Evolutionary conservation across 2,329 filamentous ascomycete genomes (phyloP), one percentile per base, ranked within the genome.

Genomic region (Xylaria sp.): DNA sequence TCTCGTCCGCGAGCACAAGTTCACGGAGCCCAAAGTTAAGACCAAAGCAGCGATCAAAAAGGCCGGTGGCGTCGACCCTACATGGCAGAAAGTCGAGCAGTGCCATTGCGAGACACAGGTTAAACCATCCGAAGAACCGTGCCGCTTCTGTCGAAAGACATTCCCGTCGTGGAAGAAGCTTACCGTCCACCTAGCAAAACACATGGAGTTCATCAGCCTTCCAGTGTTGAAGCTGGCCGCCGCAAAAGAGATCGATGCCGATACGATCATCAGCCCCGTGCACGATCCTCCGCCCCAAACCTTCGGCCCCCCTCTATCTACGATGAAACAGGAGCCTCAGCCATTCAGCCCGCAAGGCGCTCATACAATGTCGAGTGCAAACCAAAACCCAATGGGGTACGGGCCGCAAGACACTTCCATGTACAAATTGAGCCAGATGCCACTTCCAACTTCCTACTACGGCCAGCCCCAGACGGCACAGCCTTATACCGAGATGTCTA

Each of bases 131-230:
- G 84, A 91, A 9, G 92, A 96, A 72, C 84, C 89, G 16, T 97
- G 92, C 71, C 86, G 89, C 39, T 96, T 96, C 76, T 96, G 92
- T 67, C 88, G 88, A 56, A 92, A 88, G 71, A 78, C 83, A 11
- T 92, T 91, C 71, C 85, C 83, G 29, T 90, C 85, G 38, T 96
- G 91, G 91, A 96, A 96, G 79, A 95, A 95, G 74, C 76, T 96
- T 56, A 95, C 90, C 0, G 91, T 94, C n/a, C 92, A 96, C 72
- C 74, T 96, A 69, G 91, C 91, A 45, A 93, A 93, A 71, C 92
- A 97, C 70, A 94, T 97, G 91, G 91, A 96, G 71, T 86, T 91
- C 61, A 89, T 96, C 67, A 90, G 90, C 65, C 82, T 96, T 67
- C 92, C 92, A 0, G 84, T 96, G 26, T 77, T 96, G 51, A 75